A percentile compares a stretch with the other conserved stretches of the same genome.
These are phyloP conservation scores for Smallanthus sonchifolius DNA, from an alignment of 129 eudicot genomes.

Conservation along the genomic window DNA sequence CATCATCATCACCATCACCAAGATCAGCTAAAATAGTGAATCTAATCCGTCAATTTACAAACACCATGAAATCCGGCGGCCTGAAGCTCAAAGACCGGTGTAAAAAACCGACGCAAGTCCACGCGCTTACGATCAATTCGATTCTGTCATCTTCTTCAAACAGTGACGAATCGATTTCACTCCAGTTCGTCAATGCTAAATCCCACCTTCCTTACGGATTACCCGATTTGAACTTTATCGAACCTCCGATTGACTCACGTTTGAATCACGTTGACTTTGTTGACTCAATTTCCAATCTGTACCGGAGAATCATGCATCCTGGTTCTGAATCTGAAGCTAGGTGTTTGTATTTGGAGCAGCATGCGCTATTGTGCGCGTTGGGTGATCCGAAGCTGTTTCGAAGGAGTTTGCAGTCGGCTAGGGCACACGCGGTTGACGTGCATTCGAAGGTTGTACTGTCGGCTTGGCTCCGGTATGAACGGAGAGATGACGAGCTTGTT, in stretches of 20 bases:
- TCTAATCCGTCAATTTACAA: conserved; percentile 41
- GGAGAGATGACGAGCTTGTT: conserved; percentile 71
- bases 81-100: conserved; percentile 54
- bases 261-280: conserved; percentile 45
- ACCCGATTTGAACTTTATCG: conserved; percentile 39
- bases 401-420: conserved; percentile 58
- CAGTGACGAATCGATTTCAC: conserved; percentile 14
- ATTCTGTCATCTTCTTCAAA: conserved; percentile 38
- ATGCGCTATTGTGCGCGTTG: conserved; percentile 41
- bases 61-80: conserved; percentile 38
- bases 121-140: conserved; percentile 54
- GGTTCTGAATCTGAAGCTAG: conserved; percentile 10
- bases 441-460: conserved; percentile 56
- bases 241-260: conserved; percentile 39
- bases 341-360: conserved; percentile 46
- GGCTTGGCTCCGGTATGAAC: conserved; percentile 62
- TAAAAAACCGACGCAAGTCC: conserved; percentile 65
- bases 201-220: conserved; percentile 42
- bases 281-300: conserved; percentile 37
- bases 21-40: conserved; percentile 33
- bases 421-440: conserved; percentile 50
- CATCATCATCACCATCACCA: conserved; percentile 29
- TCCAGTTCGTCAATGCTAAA: conserved; percentile 14
- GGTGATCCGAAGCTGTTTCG: conserved; percentile 57
- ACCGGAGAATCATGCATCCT: conserved; percentile 25